Conservation (phyloP, 805 yeast species). For the Candida succiphila region DNA sequence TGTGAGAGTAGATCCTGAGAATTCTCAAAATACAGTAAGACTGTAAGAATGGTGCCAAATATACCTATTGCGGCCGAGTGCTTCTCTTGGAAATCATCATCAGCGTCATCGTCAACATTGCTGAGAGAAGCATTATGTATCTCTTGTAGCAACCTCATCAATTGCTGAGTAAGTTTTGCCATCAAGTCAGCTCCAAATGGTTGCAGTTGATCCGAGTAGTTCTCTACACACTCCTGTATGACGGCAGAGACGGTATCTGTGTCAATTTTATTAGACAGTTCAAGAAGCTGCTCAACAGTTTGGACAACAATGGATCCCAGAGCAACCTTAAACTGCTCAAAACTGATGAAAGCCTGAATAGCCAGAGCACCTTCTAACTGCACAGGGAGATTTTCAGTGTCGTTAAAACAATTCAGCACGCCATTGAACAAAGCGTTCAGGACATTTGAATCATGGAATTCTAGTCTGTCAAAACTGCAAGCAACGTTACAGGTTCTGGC, state of each 20-base stretch:
- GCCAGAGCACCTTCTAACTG: conserved; percentile 80
- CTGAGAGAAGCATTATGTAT: conserved; percentile 49
- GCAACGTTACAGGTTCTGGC: conserved; percentile 66
- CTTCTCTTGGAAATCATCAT: conserved; percentile 49
- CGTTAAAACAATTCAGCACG: conserved; percentile 35
- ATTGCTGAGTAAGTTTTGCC: conserved; percentile 61
- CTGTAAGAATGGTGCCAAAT: conserved; percentile 78
- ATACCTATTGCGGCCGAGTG: conserved; percentile 81
- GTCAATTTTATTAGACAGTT: conserved; percentile 71
- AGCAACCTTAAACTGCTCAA: conserved; percentile 58
- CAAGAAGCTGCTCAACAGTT: conserved; percentile 71
- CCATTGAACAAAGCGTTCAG: conserved; percentile 34
- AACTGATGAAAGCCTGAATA: conserved; percentile 64
- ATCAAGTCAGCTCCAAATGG: conserved; percentile 75
- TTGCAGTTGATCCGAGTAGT: conserved; percentile 76
- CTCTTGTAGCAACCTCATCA: conserved; percentile 61
- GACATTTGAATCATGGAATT: conserved; percentile 31
- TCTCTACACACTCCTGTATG: conserved; percentile 92
- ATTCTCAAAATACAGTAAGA: conserved; percentile 79
- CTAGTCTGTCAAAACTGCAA: conserved; percentile 53
- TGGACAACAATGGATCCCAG: conserved; percentile 62
- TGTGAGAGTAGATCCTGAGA: conserved; percentile 57
- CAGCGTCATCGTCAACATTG: conserved; percentile 42
- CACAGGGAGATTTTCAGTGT: conserved; percentile 54
- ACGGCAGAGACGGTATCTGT: conserved; percentile 81